phyloP scores from a whole-genome alignment of 768 basidiomycete genomes.

The Antrodiella citrinella region DNA sequence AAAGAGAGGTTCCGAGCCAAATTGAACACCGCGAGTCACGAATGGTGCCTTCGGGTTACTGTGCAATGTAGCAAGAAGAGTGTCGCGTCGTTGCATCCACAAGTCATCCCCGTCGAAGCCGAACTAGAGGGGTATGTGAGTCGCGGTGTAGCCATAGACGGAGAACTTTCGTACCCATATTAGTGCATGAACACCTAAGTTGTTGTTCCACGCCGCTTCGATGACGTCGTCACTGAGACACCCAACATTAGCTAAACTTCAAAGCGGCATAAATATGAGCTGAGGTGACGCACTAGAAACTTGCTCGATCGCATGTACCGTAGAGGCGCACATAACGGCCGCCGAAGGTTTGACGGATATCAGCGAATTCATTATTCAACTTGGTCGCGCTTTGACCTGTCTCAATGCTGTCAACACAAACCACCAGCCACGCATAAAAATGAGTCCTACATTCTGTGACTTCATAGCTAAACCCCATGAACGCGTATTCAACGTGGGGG shows the following conservation, averaged over 20 bases:
- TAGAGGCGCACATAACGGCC: conserved; percentile 57
- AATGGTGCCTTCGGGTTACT: conserved; percentile 19
- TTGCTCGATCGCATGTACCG: conserved; percentile 30
- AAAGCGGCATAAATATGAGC: not conserved
- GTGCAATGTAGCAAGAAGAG: conserved; percentile 19
- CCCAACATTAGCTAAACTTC: not conserved
- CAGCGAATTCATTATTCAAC: conserved; percentile 46
- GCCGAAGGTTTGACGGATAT: conserved; percentile 51
- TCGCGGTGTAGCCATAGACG: not conserved
- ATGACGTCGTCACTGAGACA: conserved; percentile 45
- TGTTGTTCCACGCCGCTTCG: conserved; percentile 58
- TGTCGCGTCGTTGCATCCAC: conserved; percentile 19
- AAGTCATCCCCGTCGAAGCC: conserved; percentile 19
- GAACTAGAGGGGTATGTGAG: conserved; percentile 14
- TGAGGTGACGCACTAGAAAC: conserved; percentile 33
- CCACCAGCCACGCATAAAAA: not conserved
- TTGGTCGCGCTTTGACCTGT: conserved; percentile 49
- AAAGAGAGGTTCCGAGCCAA: conserved; percentile 20
- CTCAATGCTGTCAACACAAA: conserved; percentile 2
- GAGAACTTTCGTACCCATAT: conserved; percentile 47
- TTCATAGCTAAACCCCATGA: conserved; percentile 74
- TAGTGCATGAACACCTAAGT: conserved; percentile 65
- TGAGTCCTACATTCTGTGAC: conserved; percentile 50
- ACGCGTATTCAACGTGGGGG: conserved; percentile 57
- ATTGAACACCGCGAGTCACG: conserved; percentile 19